These are phyloP conservation scores for Penicillium verhagenii DNA, from an alignment of 495 filamentous ascomycete genomes.

Conservation along the genomic window DNA sequence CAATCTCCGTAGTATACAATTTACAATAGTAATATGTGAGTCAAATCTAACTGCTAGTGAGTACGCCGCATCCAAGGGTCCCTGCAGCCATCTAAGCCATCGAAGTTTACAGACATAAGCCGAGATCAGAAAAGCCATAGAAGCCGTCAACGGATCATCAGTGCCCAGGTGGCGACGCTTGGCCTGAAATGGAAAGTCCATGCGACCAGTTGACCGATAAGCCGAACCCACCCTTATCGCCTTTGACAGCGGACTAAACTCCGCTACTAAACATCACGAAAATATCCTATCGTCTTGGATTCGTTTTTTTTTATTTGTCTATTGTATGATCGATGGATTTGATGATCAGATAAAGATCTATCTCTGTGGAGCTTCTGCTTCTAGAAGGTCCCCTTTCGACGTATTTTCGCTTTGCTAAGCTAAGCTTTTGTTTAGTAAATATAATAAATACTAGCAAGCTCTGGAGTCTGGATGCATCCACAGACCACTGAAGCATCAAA, in stretches of 20 bases:
- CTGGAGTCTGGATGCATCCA: too few species aligned
- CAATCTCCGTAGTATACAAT: background rate
- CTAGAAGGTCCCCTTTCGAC: background rate
- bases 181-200: constrained; percentile 23
- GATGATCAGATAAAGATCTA: constrained; percentile 1
- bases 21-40: background rate
- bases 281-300: background rate
- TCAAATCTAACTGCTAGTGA: background rate
- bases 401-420: background rate
- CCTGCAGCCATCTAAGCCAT: constrained; percentile 4
- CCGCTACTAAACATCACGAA: constrained; percentile 12
- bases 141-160: constrained; percentile 4
- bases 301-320: too few species aligned
- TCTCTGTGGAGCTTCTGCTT: background rate
- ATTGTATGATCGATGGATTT: background rate
- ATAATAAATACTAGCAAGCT: too few species aligned
- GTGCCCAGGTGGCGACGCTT: constrained; percentile 20
- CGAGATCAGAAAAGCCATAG: background rate
- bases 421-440: background rate
- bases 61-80: background rate
- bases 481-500: too few species aligned
- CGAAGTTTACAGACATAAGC: too few species aligned
- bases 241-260: constrained; percentile 10
- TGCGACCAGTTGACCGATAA: constrained; percentile 21
- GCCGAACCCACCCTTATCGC: constrained; percentile 5